Percentiles rank a stretch among this genome's conserved stretches.
Evolutionary conservation across 2,329 filamentous ascomycete species (phyloP).

Genomic region (Sporothrix inflata): DNA sequence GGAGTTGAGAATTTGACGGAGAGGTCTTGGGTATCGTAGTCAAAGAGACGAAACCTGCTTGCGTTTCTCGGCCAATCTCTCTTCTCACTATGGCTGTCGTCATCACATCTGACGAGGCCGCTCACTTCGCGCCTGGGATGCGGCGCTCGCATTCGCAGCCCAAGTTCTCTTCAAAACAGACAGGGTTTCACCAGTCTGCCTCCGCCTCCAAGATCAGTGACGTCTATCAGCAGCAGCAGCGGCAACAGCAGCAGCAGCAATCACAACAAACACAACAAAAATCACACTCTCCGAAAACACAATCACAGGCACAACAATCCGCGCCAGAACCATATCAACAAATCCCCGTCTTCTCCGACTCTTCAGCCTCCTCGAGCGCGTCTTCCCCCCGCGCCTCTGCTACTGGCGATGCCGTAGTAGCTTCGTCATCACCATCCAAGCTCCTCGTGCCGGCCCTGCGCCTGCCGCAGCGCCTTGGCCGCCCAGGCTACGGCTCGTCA

Average conservation of each 20-base stretch:
- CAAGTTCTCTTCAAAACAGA: slow-evolving; percentile 53
- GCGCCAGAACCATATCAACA: slow-evolving; percentile 23
- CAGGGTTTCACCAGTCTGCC: slow-evolving; percentile 50
- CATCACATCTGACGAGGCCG: slow-evolving; percentile 59
- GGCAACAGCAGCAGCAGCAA: slow-evolving; percentile 21
- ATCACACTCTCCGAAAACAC: neutral
- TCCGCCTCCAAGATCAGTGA: slow-evolving; percentile 53
- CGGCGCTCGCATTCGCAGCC: slow-evolving; percentile 65
- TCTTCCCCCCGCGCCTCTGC: slow-evolving; percentile 59
- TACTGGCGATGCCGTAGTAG: slow-evolving; percentile 57
- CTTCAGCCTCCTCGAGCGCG: slow-evolving; percentile 56
- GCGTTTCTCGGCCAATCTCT: slow-evolving; percentile 9
- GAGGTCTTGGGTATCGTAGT: slow-evolving; percentile 34
- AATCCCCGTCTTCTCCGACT: slow-evolving; percentile 50
- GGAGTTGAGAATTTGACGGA: slow-evolving; percentile 39
- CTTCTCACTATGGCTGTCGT: slow-evolving; percentile 56
- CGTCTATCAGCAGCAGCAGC: slow-evolving; percentile 46
- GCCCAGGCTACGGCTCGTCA: slow-evolving; percentile 47
- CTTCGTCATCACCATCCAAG: slow-evolving; percentile 62
- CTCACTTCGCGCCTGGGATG: slow-evolving; percentile 59
- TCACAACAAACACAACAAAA: neutral
- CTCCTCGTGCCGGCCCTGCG: slow-evolving; percentile 64
- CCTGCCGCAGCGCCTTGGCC: slow-evolving; percentile 60
- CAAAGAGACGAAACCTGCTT: neutral
- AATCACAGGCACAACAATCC: neutral